Evolutionary conservation across 352 stramenopile species (phyloP), one percentile per base, ranked within the genome.

Genomic region (Globisporangium paroecandrum): DNA sequence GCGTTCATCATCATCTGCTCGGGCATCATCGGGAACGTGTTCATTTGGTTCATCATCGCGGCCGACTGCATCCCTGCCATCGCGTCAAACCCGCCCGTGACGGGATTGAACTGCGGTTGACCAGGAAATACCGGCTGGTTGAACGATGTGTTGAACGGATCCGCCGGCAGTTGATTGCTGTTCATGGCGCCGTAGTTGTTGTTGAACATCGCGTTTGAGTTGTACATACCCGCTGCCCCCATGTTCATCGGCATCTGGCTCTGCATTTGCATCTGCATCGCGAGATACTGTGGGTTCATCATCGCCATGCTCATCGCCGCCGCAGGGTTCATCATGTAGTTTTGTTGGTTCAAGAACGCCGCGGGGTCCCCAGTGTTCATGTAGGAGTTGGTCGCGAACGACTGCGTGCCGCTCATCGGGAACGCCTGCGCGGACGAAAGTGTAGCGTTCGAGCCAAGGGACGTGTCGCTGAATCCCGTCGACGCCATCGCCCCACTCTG

Each of bases 91-190:
- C 54, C 59, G 13, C 56, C 24, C 13, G 62, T 51, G 47, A 66
- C 57, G 3, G 65, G 65, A 43, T 73, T 73, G n/a, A 71, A 63
- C n/a, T 51, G 55, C 7, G 62, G n/a, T 20, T 74, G 70, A 1
- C 12, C 73, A 1, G 76, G 59, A 58, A 89, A 90, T 8, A 73
- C 73, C 58, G 18, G 72, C 68, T 68, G 70, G 68, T 62, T 62
- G 46, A 81, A 87, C 49, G 82, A 83, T 0, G 82, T 72, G 62
- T 92, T 91, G 72, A 92, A 92, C 32, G 85, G 82, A 64, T 93
- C 81, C 36, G 76, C 72, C 6, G 76, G 78, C 7, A 91, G 73
- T 24, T 81, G 83, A 58, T 70, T 89, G 60, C 51, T 60, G 61
- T 36, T 71, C 68, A 77, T 78, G 27, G 57, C 56, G 27, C 60